phyloP scores from a whole-genome alignment of 2,329 filamentous ascomycete species.

The Zalaria sp. region DNA sequence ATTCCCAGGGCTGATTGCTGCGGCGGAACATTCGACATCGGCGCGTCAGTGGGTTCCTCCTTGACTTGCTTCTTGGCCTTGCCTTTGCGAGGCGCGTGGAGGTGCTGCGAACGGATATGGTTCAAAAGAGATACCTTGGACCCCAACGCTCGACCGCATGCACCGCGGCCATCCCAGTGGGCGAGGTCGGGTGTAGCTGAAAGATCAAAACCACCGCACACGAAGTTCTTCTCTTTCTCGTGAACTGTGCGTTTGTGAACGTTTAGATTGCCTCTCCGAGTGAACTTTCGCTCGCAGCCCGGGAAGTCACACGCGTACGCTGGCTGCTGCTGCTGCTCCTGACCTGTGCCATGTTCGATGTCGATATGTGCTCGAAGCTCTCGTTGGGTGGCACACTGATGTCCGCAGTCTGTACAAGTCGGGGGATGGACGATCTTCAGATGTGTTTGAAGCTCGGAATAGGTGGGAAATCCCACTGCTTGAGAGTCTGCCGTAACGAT shows the following conservation, averaged over 20 bases:
- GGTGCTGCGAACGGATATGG: conserved; percentile 70
- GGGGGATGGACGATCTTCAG: conserved; percentile 57
- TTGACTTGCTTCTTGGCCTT: conserved; percentile 25
- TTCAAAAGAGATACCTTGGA: conserved; percentile 70
- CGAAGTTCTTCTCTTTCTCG: conserved; percentile 55
- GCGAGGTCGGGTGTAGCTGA: conserved; percentile 40
- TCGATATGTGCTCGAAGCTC: conserved; percentile 68
- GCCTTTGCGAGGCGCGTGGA: conserved; percentile 37
- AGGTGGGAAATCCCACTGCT: conserved; percentile 47
- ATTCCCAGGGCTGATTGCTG: conserved; percentile 12
- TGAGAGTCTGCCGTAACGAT: conserved; percentile 1
- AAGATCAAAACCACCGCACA: conserved; percentile 61
- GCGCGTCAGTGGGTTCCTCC: conserved; percentile 16
- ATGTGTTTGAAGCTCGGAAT: conserved; percentile 58
- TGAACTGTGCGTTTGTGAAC: conserved; percentile 68
- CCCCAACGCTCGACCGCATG: conserved; percentile 62
- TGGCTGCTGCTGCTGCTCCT: conserved; percentile 3
- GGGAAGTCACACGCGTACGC: conserved; percentile 51
- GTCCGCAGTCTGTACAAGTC: conserved; percentile 60
- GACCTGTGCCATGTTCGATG: conserved; percentile 43
- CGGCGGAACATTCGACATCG: conserved; percentile 2
- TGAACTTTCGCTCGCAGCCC: conserved; percentile 64
- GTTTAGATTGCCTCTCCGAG: conserved; percentile 68
- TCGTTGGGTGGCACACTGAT: conserved; percentile 50
- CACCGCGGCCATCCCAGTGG: conserved; percentile 50